Evolutionary conservation across 2,329 filamentous ascomycete species (phyloP), one percentile per base, ranked within the genome.

Genomic region (Sarocladiaceae sp.): DNA sequence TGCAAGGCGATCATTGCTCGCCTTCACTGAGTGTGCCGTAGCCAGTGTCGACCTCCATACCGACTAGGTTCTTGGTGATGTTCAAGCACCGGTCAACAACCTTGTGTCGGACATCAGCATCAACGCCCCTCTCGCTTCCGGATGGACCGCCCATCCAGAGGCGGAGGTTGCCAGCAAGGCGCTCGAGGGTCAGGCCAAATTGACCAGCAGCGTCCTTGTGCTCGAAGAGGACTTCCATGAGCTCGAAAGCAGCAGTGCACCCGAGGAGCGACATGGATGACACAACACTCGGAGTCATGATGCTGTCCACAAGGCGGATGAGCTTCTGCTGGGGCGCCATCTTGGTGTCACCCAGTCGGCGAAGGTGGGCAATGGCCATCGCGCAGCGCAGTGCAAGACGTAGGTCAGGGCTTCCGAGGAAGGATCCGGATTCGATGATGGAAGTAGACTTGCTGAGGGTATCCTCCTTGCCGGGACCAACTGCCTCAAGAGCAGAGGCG

Each of bases 31-130:
- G 78, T 56, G 74, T 83, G 46, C 73, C 80, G 62, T 84, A 84
- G 7, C 82, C 82, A 1, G 77, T 76, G 58, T 85, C 82, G 12
- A 71, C 66, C 53, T 82, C 77, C 75, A 85, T 83, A 8, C 82
- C 80, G 7, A 83, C 74, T 33, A 80, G 68, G 48, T 69, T 74
- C 62, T 80, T 82, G 13, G 77, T 81, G 31, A 85, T 74, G 11
- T 65, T 60, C 17, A 85, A 64, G 55, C 82, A 86, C 50, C 74
- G 71, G 48, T 79, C 73, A 3, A 85, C 76, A 58, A 84, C 74
- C 56, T 71, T 70, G 52, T 73, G 72, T 53, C 80, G 76, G n/a
- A 80, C 65, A 13, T 74, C 71, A 2, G 70, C 68, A 17, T 72
- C 69, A n/a, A 86, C 66, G 2, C 76, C 78, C 48, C 73, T 74